phyloP scores from a whole-genome alignment of 805 yeast species.

The Saccharomycopsis sp. region DNA sequence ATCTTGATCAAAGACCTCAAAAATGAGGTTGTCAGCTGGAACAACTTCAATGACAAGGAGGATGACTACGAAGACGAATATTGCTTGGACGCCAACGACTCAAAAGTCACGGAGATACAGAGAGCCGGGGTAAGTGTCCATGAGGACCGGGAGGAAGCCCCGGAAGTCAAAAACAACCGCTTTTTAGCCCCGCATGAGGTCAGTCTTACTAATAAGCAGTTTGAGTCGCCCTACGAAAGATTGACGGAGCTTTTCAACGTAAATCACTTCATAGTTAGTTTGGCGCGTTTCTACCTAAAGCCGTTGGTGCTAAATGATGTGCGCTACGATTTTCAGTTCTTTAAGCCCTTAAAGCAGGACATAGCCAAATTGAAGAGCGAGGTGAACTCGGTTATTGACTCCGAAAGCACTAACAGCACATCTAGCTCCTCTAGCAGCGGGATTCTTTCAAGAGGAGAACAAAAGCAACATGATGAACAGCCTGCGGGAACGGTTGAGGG shows the following conservation, averaged over 20 bases:
- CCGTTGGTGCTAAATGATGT: conserved; percentile 81
- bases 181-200: conserved; percentile 43
- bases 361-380: conserved; percentile 30
- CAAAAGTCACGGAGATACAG: conserved; percentile 5
- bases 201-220: conserved; percentile 30
- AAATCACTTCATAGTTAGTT: conserved; percentile 83
- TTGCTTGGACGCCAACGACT: conserved; percentile 10
- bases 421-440: conserved; percentile 27
- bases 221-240: conserved; percentile 74
- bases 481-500: background rate
- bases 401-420: conserved; percentile 3
- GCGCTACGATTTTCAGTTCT: conserved; percentile 51
- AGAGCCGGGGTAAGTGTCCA: background rate
- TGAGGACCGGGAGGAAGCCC: conserved; percentile 21
- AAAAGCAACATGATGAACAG: conserved; percentile 6
- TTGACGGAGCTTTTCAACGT: conserved; percentile 91
- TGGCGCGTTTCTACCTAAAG: conserved; percentile 91
- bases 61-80: conserved; percentile 21
- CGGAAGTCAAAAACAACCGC: conserved; percentile 19
- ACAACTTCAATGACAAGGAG: conserved; percentile 45
- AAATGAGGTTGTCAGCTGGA: conserved; percentile 53
- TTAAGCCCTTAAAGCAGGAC: conserved; percentile 31
- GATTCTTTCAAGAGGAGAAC: conserved; percentile 24
- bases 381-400: conserved; percentile 5
- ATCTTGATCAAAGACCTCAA: conserved; percentile 56